Conservation (phyloP, 768 basidiomycete genomes). For the Favolaschia claudopus region DNA sequence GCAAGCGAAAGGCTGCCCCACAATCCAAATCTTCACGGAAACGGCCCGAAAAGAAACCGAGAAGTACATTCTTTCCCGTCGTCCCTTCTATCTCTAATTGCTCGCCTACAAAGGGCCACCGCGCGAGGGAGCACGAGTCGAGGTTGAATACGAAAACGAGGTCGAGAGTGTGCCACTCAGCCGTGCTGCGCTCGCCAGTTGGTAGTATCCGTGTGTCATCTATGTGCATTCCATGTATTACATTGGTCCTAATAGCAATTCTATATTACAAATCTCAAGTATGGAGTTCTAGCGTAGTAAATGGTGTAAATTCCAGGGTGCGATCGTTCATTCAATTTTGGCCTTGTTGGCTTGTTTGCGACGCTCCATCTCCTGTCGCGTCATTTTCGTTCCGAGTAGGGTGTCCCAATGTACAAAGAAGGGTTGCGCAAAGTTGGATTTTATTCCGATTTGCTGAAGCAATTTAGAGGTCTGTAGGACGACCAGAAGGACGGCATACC, state of each 20-base stretch:
- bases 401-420: constrained; percentile 96
- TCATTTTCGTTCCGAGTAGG: constrained; percentile 85
- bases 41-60: constrained; percentile 66
- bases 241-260: constrained; percentile 18
- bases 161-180: constrained; percentile 70
- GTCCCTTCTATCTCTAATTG: constrained; percentile 3
- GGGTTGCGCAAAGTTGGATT: constrained; percentile 94
- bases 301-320: background rate
- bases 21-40: constrained; percentile 55
- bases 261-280: constrained; percentile 1
- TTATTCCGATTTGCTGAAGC: constrained; percentile 78
- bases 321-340: constrained; percentile 42
- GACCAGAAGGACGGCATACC: constrained; percentile 49
- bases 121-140: constrained; percentile 85
- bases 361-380: constrained; percentile 66
- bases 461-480: constrained; percentile 2
- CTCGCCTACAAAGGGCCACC: too few species aligned
- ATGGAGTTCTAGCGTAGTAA: background rate
- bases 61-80: constrained; percentile 50
- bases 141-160: constrained; percentile 97
- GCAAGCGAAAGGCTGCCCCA: constrained; percentile 72
- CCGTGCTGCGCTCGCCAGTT: constrained; percentile 58
- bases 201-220: constrained; percentile 50
- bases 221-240: constrained; percentile 21
- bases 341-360: constrained; percentile 47